These are phyloP conservation scores for Stromatinia cepivora DNA, from an alignment of 2,329 filamentous ascomycete species.

Conservation along the genomic window DNA sequence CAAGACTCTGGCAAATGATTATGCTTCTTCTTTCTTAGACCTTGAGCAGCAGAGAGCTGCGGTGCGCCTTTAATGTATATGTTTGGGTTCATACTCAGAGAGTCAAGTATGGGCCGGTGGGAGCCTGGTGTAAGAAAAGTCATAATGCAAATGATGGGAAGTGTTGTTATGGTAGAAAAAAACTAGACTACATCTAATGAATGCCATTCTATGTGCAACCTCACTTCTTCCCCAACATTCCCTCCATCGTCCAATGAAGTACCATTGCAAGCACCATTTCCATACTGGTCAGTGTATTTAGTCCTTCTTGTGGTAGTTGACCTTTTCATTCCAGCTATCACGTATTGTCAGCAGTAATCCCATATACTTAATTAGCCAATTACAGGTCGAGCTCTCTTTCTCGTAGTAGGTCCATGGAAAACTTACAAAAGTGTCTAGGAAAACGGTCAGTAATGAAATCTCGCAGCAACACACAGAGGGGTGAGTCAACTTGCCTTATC, in stretches of 20 bases:
- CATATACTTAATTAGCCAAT: not conserved
- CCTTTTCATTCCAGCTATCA: conserved; percentile 82
- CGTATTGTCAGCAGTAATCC: conserved; percentile 1
- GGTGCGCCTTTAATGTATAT: conserved; percentile 13
- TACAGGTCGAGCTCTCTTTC: conserved; percentile 20
- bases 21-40: conserved; percentile 54
- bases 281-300: conserved; percentile 23
- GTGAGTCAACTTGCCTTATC: conserved; percentile 70
- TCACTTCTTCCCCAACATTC: not conserved
- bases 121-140: conserved; percentile 27
- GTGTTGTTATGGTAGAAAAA: conserved; percentile 21
- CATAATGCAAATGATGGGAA: conserved; percentile 25
- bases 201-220: conserved; percentile 23
- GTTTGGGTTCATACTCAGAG: not conserved
- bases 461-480: conserved; percentile 21
- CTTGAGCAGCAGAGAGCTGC: conserved; percentile 45
- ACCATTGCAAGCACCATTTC: not conserved
- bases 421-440: conserved; percentile 66
- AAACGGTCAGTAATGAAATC: conserved; percentile 26
- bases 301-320: conserved; percentile 86
- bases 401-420: not conserved
- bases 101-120: not conserved
- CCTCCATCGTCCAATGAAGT: conserved; percentile 13
- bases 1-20: conserved; percentile 54
- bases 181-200: conserved; percentile 24